These are phyloP conservation scores for Byssochlamys sp. DNA, from an alignment of 2,329 filamentous ascomycete genomes.

Conservation along the genomic window DNA sequence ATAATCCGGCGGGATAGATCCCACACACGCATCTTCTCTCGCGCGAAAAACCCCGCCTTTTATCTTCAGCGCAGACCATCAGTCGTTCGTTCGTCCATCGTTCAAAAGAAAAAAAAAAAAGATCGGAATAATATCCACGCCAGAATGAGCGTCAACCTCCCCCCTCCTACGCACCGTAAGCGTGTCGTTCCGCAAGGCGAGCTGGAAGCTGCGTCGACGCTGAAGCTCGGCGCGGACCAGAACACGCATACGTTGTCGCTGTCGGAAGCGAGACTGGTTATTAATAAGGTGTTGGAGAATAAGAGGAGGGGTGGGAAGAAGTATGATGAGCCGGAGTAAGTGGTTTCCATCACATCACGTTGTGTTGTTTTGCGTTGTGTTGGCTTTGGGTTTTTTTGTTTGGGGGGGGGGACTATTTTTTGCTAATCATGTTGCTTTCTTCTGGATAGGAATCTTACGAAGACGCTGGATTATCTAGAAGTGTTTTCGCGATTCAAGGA, in stretches of 20 bases:
- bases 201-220: slow-evolving; percentile 71
- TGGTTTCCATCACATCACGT: slow-evolving; percentile 7
- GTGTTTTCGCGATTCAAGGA: slow-evolving; percentile 93
- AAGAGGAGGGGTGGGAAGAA: slow-evolving; percentile 70
- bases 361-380: neutral
- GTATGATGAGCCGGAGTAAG: slow-evolving; percentile 73
- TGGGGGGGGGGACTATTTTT: neutral
- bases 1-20: too few species aligned
- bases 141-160: slow-evolving; percentile 26
- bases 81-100: too few species aligned
- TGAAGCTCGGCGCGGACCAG: slow-evolving; percentile 88
- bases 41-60: too few species aligned
- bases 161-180: slow-evolving; percentile 32
- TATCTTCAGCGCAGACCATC: too few species aligned
- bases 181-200: slow-evolving; percentile 45
- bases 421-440: neutral
- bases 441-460: slow-evolving; percentile 55
- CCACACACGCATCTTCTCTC: too few species aligned
- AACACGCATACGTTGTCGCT: slow-evolving; percentile 84
- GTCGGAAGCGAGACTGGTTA: slow-evolving; percentile 82
- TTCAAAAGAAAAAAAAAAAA: too few species aligned
- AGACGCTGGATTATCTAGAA: slow-evolving; percentile 86
- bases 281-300: slow-evolving; percentile 78
- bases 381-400: neutral
- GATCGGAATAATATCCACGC: too few species aligned